Evolutionary conservation across 495 filamentous ascomycete genomes (phyloP).

Genomic region (Penicillium pancosmium): DNA sequence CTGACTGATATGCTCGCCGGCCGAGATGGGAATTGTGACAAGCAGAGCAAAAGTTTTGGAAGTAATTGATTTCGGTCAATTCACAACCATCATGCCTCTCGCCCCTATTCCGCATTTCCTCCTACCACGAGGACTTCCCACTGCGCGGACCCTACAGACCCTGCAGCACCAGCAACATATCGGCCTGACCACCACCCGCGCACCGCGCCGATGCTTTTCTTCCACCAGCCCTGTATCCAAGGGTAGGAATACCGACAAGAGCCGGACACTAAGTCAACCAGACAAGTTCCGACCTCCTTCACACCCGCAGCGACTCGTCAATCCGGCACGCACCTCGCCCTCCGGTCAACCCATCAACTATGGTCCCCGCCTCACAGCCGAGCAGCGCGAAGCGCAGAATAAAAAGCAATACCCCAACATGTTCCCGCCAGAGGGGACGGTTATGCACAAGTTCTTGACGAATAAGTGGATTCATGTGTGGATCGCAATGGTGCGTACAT

Average conservation of each 20-base stretch:
- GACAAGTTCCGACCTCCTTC: conserved; percentile 85
- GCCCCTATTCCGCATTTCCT: conserved; percentile 43
- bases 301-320: conserved; percentile 64
- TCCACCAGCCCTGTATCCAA: conserved; percentile 21
- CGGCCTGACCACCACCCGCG: conserved; percentile 10
- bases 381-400: conserved; percentile 62
- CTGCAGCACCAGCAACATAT: conserved; percentile 22
- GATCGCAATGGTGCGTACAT: conserved; percentile 70
- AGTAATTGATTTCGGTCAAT: background rate
- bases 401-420: conserved; percentile 76
- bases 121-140: conserved; percentile 44
- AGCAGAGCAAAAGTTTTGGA: background rate
- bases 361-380: conserved; percentile 62
- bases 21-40: background rate
- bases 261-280: conserved; percentile 72
- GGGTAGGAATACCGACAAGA: conserved; percentile 40
- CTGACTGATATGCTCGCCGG: too few species aligned
- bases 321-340: conserved; percentile 33
- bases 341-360: conserved; percentile 55
- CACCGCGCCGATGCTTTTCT: conserved; percentile 29
- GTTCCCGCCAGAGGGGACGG: conserved; percentile 74
- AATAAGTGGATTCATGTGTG: conserved; percentile 72
- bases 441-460: conserved; percentile 74
- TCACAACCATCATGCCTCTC: conserved; percentile 22
- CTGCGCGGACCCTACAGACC: conserved; percentile 31